Evolutionary conservation across 2,329 filamentous ascomycete species (phyloP).

Genomic region (Colletotrichum ledebouriae): DNA sequence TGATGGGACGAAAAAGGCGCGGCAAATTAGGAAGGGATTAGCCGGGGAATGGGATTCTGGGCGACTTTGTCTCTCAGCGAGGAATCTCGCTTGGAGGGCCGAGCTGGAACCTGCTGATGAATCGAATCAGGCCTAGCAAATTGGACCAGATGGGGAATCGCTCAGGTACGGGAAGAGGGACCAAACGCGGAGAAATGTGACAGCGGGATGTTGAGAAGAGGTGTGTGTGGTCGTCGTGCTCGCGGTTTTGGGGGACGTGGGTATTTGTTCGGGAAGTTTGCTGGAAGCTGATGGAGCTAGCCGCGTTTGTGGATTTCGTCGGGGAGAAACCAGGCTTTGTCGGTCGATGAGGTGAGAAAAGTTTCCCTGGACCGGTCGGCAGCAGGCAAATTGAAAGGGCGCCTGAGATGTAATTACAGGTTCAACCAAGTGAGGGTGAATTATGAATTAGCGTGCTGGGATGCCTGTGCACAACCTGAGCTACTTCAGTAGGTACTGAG

Average conservation of each 20-base stretch:
- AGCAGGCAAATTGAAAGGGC: constrained; percentile 26
- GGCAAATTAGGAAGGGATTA: constrained; percentile 20
- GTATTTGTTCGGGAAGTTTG: constrained; percentile 38
- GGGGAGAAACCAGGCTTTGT: constrained; percentile 7
- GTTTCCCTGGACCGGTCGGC: constrained; percentile 19
- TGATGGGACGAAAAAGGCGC: constrained; percentile 50
- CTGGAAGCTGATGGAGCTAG: constrained; percentile 15
- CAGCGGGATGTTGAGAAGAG: constrained; percentile 34
- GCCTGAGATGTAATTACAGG: constrained; percentile 36
- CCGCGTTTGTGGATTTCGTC: background rate
- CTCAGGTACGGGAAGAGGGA: constrained; percentile 36
- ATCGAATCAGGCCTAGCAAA: constrained; percentile 33
- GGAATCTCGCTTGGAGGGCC: constrained; percentile 41
- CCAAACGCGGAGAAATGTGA: constrained; percentile 41
- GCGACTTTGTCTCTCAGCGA: constrained; percentile 24
- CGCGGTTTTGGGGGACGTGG: constrained; percentile 28
- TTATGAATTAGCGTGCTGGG: constrained; percentile 31
- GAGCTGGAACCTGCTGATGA: constrained; percentile 14
- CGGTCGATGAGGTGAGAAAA: constrained; percentile 11
- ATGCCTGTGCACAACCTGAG: constrained; percentile 35
- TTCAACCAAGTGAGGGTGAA: constrained; percentile 18
- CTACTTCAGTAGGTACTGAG: constrained; percentile 3
- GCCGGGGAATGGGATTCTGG: constrained; percentile 30
- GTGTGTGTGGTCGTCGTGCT: constrained; percentile 26
- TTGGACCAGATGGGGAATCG: constrained; percentile 20